Evolutionary conservation across 257 asterid genomes (phyloP).

Genomic region (Nicotiana tomentosiformis): DNA sequence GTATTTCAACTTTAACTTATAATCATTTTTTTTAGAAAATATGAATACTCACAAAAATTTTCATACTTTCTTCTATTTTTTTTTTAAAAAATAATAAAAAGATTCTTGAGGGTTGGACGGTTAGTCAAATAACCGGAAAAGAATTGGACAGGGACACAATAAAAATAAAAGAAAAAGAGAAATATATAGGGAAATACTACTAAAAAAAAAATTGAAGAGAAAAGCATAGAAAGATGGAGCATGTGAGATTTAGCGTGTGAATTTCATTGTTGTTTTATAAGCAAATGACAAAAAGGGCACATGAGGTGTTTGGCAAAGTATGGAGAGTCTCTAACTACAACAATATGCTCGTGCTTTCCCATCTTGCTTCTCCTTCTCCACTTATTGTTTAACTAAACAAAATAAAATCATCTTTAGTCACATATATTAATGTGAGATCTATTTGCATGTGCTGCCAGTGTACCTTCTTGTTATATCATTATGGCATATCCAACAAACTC

Average conservation of each 20-base stretch:
- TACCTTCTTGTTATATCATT: background rate
- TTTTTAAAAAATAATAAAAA: no score
- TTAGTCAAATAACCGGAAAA: background rate
- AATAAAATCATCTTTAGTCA: background rate
- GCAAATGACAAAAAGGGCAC: constrained; percentile 16
- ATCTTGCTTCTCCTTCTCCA: background rate
- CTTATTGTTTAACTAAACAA: background rate
- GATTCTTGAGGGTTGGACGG: no score
- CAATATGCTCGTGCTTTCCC: background rate
- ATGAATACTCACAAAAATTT: no score
- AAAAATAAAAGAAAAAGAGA: no score
- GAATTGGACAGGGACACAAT: background rate
- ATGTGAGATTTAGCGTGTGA: constrained; percentile 16
- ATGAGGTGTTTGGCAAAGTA: constrained; percentile 17
- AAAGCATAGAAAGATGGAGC: constrained; percentile 1
- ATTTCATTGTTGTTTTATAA: background rate
- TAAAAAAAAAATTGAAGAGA: background rate
- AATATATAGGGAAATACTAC: no score
- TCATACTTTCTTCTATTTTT: no score
- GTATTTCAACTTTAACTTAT: no score
- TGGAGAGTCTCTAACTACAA: background rate
- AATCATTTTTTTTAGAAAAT: no score
- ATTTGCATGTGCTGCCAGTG: background rate
- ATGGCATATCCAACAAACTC: background rate
- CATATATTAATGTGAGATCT: constrained; percentile 4